phyloP scores from a whole-genome alignment of 495 filamentous ascomycete species.

The Pyrenula massariospora region DNA sequence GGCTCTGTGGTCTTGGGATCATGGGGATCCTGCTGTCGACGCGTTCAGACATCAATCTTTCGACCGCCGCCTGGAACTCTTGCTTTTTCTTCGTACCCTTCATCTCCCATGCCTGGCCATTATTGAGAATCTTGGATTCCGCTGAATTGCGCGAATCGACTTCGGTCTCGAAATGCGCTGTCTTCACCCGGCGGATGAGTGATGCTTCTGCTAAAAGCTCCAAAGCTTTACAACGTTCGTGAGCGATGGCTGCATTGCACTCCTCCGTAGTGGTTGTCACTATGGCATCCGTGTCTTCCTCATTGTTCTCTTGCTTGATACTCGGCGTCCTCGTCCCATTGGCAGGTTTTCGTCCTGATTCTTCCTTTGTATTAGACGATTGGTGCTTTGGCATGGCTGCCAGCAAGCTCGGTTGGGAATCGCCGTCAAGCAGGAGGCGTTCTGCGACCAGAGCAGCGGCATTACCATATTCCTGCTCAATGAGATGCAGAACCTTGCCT shows the following conservation, averaged over 20 bases:
- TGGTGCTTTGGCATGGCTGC: conserved; percentile 30
- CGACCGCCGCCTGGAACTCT: neutral
- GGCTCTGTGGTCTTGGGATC: too few relatives aligned
- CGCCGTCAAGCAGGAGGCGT: conserved; percentile 64
- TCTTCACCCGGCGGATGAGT: conserved; percentile 33
- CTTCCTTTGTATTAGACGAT: conserved; percentile 20
- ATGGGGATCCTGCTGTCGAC: neutral
- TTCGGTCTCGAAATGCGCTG: conserved; percentile 33
- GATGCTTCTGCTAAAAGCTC: conserved; percentile 34
- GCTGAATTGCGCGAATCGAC: neutral
- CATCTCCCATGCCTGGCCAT: neutral
- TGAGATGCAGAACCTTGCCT: conserved; percentile 68
- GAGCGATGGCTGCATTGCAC: conserved; percentile 5
- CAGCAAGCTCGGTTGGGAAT: conserved; percentile 63
- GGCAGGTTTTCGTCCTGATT: conserved; percentile 10
- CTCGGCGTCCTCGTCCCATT: conserved; percentile 23
- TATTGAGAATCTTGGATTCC: neutral
- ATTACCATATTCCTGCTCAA: conserved; percentile 57
- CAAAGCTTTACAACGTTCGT: conserved; percentile 30
- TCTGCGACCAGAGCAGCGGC: conserved; percentile 60
- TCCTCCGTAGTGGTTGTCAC: conserved; percentile 7
- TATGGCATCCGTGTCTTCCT: conserved; percentile 10
- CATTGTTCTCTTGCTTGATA: neutral
- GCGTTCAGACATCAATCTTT: neutral
- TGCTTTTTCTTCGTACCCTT: neutral